A percentile compares a stretch with the other conserved stretches of the same genome.
Conservation (phyloP, 257 asterid species). For the Misopates orontium region DNA sequence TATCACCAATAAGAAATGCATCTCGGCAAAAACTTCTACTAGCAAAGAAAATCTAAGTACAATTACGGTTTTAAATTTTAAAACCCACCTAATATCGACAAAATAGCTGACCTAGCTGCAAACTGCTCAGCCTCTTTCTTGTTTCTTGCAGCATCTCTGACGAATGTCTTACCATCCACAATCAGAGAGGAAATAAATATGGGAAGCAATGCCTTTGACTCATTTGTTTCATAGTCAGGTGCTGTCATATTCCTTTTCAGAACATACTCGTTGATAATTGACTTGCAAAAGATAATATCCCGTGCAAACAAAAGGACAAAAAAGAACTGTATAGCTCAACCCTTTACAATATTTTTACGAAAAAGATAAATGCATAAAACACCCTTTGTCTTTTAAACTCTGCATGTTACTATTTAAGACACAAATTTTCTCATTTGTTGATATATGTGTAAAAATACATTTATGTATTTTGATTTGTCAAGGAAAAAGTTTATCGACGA, state of each 20-base stretch:
- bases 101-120: conserved; percentile 65
- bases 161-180: conserved; percentile 42
- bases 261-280: conserved; percentile 41
- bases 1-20: background rate
- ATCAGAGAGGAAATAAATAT: conserved; percentile 41
- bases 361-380: no score
- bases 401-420: no score
- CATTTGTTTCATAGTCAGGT: conserved; percentile 45
- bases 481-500: no score
- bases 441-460: no score
- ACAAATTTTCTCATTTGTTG: no score
- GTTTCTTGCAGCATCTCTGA: conserved; percentile 46
- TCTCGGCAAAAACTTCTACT: no score
- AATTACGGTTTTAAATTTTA: background rate
- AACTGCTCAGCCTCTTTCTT: conserved; percentile 70
- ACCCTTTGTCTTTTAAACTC: no score
- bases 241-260: conserved; percentile 33
- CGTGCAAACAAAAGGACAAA: background rate
- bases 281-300: conserved; percentile 9
- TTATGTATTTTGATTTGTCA: no score
- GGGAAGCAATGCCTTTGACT: conserved; percentile 30
- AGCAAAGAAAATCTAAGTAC: conserved; percentile 10
- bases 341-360: no score
- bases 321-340: no score
- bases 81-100: conserved; percentile 54